Evolutionary conservation across 2,329 filamentous ascomycete species (phyloP), one percentile per base, ranked within the genome.

Genomic region (Aspergillus sp.): DNA sequence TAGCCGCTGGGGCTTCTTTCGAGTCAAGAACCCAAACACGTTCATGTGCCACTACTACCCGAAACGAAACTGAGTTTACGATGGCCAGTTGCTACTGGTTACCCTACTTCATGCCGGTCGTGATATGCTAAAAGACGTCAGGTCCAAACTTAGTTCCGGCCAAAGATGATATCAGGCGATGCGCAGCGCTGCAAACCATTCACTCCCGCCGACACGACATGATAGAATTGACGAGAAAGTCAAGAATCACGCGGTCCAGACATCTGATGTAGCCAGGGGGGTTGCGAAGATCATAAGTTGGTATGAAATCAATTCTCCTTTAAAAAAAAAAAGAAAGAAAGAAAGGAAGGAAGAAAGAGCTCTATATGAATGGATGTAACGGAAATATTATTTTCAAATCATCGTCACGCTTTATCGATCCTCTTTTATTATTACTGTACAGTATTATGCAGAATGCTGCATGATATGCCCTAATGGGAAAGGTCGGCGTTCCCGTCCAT

Each of bases 191-290:
- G 19, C 19, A 19, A 19, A 19, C 19, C 19, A 19, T 19, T 19
- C 19, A 19, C 19, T 19, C 19, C 19, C 19, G 19, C 19, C 19
- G 19, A 19, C 19, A 19, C 19, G 19, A 19, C 19, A 19, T 19
- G 19, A 19, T 19, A 19, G 19, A 19, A 19, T 19, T 19, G 19
- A 19, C 19, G 19, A 19, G 19, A 2, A 28, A 39, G 36, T 39
- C 36, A 39, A 39, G 1, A 41, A 51, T 49, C 42, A 49, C 47
- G 49, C 46, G 43, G 51, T 41, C 44, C 41, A 51, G 48, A 45
- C 42, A 41, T 41, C 47, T 46, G 43, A 52, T 48, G 38, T 30
- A 12, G 26, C 40, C 12, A 42, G 40, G 40, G 40, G 40, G 27
- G 26, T 36, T n/a, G n/a, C 27, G 43, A 27, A 32, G 7, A 34